Conservation (phyloP, 169 alveolate species). For the Babesia bovis region DNA sequence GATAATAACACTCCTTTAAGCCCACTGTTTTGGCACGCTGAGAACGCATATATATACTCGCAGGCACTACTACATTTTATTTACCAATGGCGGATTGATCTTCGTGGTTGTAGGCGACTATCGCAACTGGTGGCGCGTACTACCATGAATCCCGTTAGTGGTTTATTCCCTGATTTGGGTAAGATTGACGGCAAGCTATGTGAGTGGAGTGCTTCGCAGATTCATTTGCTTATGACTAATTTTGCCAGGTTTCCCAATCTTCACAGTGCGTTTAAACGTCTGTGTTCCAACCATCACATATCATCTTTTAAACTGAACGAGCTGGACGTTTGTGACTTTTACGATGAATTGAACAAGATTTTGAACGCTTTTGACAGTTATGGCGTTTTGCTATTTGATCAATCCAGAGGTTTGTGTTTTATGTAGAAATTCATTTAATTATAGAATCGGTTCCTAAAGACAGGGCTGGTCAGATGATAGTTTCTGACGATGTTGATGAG, state of each 20-base stretch:
- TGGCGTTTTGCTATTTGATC: constrained; percentile 58
- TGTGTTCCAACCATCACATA: constrained; percentile 12
- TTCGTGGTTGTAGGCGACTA: constrained; percentile 84
- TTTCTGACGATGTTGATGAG: constrained; percentile 29
- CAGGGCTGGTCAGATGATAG: neutral
- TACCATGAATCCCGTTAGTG: constrained; percentile 45
- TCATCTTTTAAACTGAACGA: constrained; percentile 22
- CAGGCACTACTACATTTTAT: constrained; percentile 86
- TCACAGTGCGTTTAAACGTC: constrained; percentile 49
- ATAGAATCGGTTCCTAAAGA: neutral
- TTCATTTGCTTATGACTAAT: constrained; percentile 65
- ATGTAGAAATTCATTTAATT: neutral
- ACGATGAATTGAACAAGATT: constrained; percentile 57
- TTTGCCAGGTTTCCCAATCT: constrained; percentile 61
- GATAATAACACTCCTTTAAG: constrained; percentile 73
- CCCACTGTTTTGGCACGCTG: constrained; percentile 80
- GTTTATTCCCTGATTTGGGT: constrained; percentile 11
- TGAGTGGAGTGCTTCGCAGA: constrained; percentile 68
- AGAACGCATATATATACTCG: constrained; percentile 88
- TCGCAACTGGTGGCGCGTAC: constrained; percentile 78
- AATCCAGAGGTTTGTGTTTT: constrained; percentile 2
- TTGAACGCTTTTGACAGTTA: constrained; percentile 60
- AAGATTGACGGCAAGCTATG: constrained; percentile 33
- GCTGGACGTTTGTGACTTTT: constrained; percentile 61
- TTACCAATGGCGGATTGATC: constrained; percentile 84